Percentiles rank a stretch among this genome's conserved stretches.
Evolutionary conservation across 352 stramenopile genomes (phyloP).

Genomic region (Elongisporangium undulatum): DNA sequence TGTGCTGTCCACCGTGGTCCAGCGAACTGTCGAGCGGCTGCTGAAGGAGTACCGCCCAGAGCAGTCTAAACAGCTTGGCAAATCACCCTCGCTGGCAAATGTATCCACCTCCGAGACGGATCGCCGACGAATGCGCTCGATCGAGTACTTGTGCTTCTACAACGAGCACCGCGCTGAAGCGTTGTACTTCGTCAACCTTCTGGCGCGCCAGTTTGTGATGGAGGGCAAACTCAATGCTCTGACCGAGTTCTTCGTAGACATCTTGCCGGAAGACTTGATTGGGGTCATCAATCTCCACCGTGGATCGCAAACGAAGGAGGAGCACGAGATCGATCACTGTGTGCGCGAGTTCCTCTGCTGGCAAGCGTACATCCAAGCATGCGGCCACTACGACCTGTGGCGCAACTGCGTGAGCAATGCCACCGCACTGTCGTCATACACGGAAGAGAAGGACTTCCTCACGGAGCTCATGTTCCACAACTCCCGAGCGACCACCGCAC

Average conservation of each 20-base stretch:
- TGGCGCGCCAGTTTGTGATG: conserved; percentile 65
- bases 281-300: conserved; percentile 57
- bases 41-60: conserved; percentile 25
- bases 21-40: conserved; percentile 48
- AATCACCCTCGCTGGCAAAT: conserved; percentile 12
- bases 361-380: conserved; percentile 64
- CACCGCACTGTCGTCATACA: conserved; percentile 37
- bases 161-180: conserved; percentile 59
- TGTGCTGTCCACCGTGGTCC: conserved; percentile 53
- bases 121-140: conserved; percentile 50
- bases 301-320: conserved; percentile 23
- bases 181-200: conserved; percentile 44
- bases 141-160: conserved; percentile 80
- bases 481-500: conserved; percentile 34
- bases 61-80: conserved; percentile 19
- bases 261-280: conserved; percentile 67
- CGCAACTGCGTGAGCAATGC: conserved; percentile 41
- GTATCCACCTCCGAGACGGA: conserved; percentile 37
- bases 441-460: conserved; percentile 74
- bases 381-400: conserved; percentile 68
- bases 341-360: conserved; percentile 69
- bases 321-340: conserved; percentile 46
- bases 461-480: conserved; percentile 76
- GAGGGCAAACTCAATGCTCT: conserved; percentile 67
- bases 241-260: conserved; percentile 50